Evolutionary conservation across 2,329 filamentous ascomycete genomes (phyloP).

Genomic region (Phaeophleospora eucalypticola): DNA sequence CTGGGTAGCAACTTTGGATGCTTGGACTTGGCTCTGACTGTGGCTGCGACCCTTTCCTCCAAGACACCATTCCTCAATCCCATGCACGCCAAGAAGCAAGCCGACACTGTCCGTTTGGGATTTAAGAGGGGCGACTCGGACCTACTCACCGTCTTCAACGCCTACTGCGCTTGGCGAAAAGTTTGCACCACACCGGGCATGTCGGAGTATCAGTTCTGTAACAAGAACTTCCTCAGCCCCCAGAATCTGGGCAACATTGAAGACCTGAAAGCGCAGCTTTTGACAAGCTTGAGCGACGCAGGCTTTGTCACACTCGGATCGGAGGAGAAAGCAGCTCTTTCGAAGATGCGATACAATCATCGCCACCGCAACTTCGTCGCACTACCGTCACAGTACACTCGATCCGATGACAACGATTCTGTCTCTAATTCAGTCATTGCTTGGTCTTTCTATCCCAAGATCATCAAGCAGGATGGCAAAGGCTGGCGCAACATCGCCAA

Average conservation of each 20-base stretch:
- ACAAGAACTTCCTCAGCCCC: conserved; percentile 88
- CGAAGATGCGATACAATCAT: conserved; percentile 63
- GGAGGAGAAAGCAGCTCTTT: conserved; percentile 66
- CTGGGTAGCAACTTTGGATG: conserved; percentile 84
- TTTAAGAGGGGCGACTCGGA: conserved; percentile 89
- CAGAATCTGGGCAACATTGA: conserved; percentile 89
- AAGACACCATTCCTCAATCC: conserved; percentile 91
- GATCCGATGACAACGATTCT: conserved; percentile 74
- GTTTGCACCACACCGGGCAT: conserved; percentile 66
- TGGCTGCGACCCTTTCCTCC: conserved; percentile 87
- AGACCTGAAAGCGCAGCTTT: conserved; percentile 87
- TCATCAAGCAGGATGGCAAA: conserved; percentile 78
- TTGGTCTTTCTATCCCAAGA: conserved; percentile 93
- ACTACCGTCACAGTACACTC: conserved; percentile 70
- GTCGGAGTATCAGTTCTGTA: conserved; percentile 85
- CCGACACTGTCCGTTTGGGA: conserved; percentile 69
- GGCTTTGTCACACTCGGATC: conserved; percentile 73
- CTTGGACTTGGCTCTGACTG: conserved; percentile 84
- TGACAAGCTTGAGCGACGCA: conserved; percentile 79
- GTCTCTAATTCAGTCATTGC: conserved; percentile 79
- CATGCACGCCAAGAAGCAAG: conserved; percentile 77
- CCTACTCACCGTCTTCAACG: conserved; percentile 87
- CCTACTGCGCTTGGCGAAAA: conserved; percentile 83
- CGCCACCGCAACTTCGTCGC: conserved; percentile 71
- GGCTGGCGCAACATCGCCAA: conserved; percentile 89